Base-by-base conservation (phyloP, 1,284 basidiomycete species). In the Albatrellus sp. region DNA sequence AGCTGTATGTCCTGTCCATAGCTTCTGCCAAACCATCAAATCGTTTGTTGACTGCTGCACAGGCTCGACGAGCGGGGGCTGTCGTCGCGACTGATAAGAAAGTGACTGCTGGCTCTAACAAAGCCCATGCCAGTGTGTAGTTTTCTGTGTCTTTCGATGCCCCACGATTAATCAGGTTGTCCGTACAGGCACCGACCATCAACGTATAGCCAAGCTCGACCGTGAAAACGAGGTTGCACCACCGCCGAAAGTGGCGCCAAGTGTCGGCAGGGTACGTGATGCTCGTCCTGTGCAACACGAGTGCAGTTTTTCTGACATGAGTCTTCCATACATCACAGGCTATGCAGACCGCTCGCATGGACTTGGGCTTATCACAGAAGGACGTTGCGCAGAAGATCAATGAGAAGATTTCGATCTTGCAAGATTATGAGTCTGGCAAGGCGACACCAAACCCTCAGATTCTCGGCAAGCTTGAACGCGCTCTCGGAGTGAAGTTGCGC, bases 181-280 rank as follows among this genome's bases (percentile, higher is more conserved):
- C 31, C 40, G 28, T 40, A 44, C 49, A 88, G 89, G 86, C 37
- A 87, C 89, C 51, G 91, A 97, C 67, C 90, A 96, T 67, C 89
- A 91, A 62, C 78, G 78, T 49, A 92, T 94, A 60, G 91, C 88
- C 32, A 93, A 93, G 61, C 80, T 96, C 38, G 92, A 93, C 65
- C 79, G 88, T 46, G 90, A 96, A 56, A 96, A 98, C 65, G 94
- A 97, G 57, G 93, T 97, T 17, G 89, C 92, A 8, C 92, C 96
- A 7, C 96, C 94, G 37, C 60, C 85, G 51, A 96, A 93, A 65
- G 72, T 98, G 52, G 68, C 73, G 2, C 71, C 81, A 29, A 72
- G 72, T 33, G 88, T 93, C 47, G 91, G 90, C 54, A 87, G 86
- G 64, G 87, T 86, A 53, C 43, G 75, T 63, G 5, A 13, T 28